These are phyloP conservation scores for Saccharomycopsis olivae DNA, from an alignment of 805 yeast genomes.

Conservation along the genomic window DNA sequence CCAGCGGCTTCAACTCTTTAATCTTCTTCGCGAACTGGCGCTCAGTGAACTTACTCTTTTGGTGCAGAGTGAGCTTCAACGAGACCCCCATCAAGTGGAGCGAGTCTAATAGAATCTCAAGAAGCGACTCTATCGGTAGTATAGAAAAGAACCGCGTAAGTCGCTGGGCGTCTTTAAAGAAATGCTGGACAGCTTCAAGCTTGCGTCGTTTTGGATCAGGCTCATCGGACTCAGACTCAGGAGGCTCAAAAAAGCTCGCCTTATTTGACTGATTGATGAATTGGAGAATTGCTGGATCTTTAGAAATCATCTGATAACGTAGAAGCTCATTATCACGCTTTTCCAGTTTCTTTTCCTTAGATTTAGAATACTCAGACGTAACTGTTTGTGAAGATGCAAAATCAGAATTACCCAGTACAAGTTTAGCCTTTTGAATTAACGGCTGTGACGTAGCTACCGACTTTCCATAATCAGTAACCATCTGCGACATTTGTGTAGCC, in stretches of 20 bases:
- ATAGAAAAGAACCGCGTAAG: constrained; percentile 43
- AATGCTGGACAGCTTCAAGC: constrained; percentile 14
- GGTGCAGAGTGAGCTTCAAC: constrained; percentile 18
- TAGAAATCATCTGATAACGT: constrained; percentile 30
- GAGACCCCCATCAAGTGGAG: constrained; percentile 33
- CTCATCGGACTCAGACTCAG: not conserved
- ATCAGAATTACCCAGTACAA: not conserved
- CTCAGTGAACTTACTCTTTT: constrained; percentile 18
- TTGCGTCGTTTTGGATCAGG: constrained; percentile 1
- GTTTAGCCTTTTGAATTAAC: constrained; percentile 11
- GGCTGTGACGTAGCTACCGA: not conserved
- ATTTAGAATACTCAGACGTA: constrained; percentile 28
- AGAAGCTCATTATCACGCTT: constrained; percentile 25
- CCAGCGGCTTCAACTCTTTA: not conserved
- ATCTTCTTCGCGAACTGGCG: constrained; percentile 1
- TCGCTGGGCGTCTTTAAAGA: constrained; percentile 29
- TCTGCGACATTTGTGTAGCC: constrained; percentile 16
- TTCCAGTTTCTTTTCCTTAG: constrained; percentile 21
- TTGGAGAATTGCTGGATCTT: constrained; percentile 43
- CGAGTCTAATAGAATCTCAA: constrained; percentile 32
- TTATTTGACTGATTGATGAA: constrained; percentile 26
- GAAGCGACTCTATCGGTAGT: constrained; percentile 32
- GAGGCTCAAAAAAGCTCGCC: constrained; percentile 19
- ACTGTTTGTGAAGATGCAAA: constrained; percentile 29
- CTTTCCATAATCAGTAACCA: not conserved